Evolutionary conservation across 1,284 basidiomycete species (phyloP).

Genomic region (Trametes hirsuta): DNA sequence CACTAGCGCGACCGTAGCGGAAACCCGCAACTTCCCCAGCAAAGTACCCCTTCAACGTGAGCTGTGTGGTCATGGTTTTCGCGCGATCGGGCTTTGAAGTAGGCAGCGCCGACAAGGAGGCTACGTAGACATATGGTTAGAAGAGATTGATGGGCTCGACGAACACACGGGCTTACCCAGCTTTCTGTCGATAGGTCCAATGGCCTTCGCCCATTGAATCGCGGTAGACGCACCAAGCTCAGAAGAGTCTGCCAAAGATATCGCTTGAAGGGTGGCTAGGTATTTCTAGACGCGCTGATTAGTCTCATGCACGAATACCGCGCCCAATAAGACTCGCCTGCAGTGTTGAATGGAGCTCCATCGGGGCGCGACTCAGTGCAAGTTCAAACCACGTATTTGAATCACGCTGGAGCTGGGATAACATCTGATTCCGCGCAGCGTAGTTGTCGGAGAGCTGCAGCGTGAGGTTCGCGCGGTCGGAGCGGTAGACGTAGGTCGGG

Average conservation of each 20-base stretch:
- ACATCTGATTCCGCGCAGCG: slow-evolving; percentile 82
- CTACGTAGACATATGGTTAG: slow-evolving; percentile 37
- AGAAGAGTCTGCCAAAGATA: slow-evolving; percentile 68
- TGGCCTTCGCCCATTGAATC: slow-evolving; percentile 79
- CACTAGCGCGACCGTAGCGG: slow-evolving; percentile 56
- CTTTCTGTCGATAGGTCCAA: slow-evolving; percentile 80
- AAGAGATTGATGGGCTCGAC: background rate
- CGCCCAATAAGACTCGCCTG: slow-evolving; percentile 56
- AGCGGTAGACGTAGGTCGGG: slow-evolving; percentile 83
- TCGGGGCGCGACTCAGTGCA: slow-evolving; percentile 85
- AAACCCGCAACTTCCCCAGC: slow-evolving; percentile 86
- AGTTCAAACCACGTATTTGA: slow-evolving; percentile 85
- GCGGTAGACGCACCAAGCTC: slow-evolving; percentile 92
- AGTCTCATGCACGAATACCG: background rate
- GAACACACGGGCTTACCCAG: slow-evolving; percentile 51
- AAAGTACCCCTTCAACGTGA: slow-evolving; percentile 86
- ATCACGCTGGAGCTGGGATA: slow-evolving; percentile 74
- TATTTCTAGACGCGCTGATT: slow-evolving; percentile 65
- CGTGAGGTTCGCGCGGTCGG: slow-evolving; percentile 75
- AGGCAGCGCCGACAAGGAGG: slow-evolving; percentile 61
- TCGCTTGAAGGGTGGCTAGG: slow-evolving; percentile 72
- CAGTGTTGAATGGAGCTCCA: slow-evolving; percentile 91
- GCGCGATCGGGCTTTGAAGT: slow-evolving; percentile 74
- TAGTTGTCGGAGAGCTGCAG: slow-evolving; percentile 91
- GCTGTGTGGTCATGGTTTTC: slow-evolving; percentile 77